Conservation (phyloP, 2,329 filamentous ascomycete genomes). For the Paracamarosporium sp. region DNA sequence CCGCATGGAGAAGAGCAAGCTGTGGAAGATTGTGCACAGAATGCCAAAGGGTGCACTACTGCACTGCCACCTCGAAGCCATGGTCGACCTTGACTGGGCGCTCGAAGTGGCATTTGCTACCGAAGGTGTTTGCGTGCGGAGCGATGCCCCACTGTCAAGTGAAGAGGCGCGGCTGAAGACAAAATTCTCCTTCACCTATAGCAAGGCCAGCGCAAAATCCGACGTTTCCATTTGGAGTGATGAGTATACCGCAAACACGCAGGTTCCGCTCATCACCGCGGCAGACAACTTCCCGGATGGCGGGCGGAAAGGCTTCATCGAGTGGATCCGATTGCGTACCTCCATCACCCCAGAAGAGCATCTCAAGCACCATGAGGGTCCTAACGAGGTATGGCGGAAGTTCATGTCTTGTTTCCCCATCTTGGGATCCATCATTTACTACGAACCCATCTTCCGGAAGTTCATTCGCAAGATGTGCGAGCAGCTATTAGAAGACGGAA, state of each 20-base stretch:
- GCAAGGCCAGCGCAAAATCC: slow-evolving; percentile 49
- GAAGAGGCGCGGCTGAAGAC: slow-evolving; percentile 61
- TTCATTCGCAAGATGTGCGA: slow-evolving; percentile 76
- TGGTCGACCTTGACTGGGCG: slow-evolving; percentile 86
- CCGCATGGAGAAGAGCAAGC: slow-evolving; percentile 81
- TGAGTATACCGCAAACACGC: slow-evolving; percentile 65
- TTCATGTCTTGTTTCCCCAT: slow-evolving; percentile 78
- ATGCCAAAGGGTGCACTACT: slow-evolving; percentile 91
- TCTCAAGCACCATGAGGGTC: slow-evolving; percentile 79
- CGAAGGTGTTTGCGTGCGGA: slow-evolving; percentile 75
- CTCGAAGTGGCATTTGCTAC: slow-evolving; percentile 74
- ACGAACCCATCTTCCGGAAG: slow-evolving; percentile 85
- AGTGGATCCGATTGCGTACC: slow-evolving; percentile 77
- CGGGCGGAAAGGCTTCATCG: slow-evolving; percentile 73
- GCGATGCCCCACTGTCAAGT: slow-evolving; percentile 64
- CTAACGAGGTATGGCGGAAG: slow-evolving; percentile 84
- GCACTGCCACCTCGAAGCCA: slow-evolving; percentile 89
- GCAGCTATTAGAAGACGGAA: slow-evolving; percentile 78
- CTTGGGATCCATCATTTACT: slow-evolving; percentile 77
- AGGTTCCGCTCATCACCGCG: slow-evolving; percentile 65
- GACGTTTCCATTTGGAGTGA: slow-evolving; percentile 68
- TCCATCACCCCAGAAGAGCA: slow-evolving; percentile 76
- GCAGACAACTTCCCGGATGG: slow-evolving; percentile 78
- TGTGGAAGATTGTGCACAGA: slow-evolving; percentile 82
- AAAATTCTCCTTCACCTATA: slow-evolving; percentile 64